phyloP scores from a whole-genome alignment of 2,329 filamentous ascomycete species.

The Paecilomyces variotii region DNA sequence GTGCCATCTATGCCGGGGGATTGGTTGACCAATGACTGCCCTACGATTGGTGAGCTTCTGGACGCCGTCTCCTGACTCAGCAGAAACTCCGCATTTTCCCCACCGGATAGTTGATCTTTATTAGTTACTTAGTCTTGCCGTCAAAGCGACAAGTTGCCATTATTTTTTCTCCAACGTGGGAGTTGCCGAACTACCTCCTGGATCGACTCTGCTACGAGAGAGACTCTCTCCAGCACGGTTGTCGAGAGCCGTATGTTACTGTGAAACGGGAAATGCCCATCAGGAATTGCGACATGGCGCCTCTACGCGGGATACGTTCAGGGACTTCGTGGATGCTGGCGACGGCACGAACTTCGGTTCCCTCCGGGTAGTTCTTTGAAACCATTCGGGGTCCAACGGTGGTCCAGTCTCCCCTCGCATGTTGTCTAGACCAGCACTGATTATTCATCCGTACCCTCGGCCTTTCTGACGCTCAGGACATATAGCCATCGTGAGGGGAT shows the following conservation, averaged over 20 bases:
- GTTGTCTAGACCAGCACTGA: neutral
- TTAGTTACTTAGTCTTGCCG: too few relatives aligned
- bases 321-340: neutral
- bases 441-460: neutral
- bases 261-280: neutral
- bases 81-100: neutral
- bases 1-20: neutral
- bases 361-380: neutral
- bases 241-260: too few relatives aligned
- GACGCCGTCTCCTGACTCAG: slow-evolving; percentile 2
- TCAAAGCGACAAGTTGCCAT: too few relatives aligned
- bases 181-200: too few relatives aligned
- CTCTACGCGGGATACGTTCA: neutral
- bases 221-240: too few relatives aligned
- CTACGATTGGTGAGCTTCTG: slow-evolving; percentile 2
- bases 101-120: too few relatives aligned
- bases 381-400: neutral
- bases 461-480: neutral
- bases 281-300: too few relatives aligned
- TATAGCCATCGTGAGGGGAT: too few relatives aligned
- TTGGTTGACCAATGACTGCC: neutral
- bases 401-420: too few relatives aligned
- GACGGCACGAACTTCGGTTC: neutral
- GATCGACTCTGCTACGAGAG: too few relatives aligned
- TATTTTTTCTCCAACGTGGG: too few relatives aligned